Evolutionary conservation across 2,329 filamentous ascomycete species (phyloP), one percentile per base, ranked within the genome.

Genomic region (Claviceps digitariae): DNA sequence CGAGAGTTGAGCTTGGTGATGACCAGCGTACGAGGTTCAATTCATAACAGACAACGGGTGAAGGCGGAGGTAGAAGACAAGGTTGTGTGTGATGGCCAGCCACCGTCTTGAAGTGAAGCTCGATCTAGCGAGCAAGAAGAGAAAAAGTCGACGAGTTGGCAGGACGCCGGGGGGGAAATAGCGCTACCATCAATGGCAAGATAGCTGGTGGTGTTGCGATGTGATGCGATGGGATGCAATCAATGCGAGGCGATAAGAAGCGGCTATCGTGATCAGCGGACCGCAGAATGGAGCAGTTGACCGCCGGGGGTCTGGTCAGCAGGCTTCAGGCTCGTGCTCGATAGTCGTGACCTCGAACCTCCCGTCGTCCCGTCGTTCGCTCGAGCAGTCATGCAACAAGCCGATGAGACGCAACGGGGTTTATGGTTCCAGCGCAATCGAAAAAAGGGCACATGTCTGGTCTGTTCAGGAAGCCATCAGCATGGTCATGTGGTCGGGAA

Each of bases 251-350:
- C 45, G 54, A 51, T 43, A 54, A 53, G 50, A 15, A 12, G 17
- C 46, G 43, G 51, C 40, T 31, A 48, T 40, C 29, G 38, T 51
- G 55, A 57, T 57, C 55, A 57, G 54, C 53, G 54, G 56, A 57
- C 54, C 55, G 20, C 46, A 13, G 43, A 23, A 51, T 48, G 47
- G 49, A 47, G 23, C 45, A 29, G 45, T 47, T 47, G 45, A 54
- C 36, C 40, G 50, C 49, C 46, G 51, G 56, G 54, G 31, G 2
- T 50, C 36, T 51, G 55, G 57, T 58, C 57, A 57, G 49, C 55
- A 54, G 56, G 53, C 44, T 51, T 20, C 49, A n/a, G n/a, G n/a
- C n/a, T n/a, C n/a, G n/a, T n/a, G n/a, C n/a, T n/a, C n/a, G n/a
- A n/a, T n/a, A n/a, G n/a, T n/a, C n/a, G n/a, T n/a, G n/a, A n/a